Percentiles rank a stretch among this genome's conserved stretches.
Evolutionary conservation across 78 protist genomes (phyloP).

Genomic region (Dictyostelium capitatum): DNA sequence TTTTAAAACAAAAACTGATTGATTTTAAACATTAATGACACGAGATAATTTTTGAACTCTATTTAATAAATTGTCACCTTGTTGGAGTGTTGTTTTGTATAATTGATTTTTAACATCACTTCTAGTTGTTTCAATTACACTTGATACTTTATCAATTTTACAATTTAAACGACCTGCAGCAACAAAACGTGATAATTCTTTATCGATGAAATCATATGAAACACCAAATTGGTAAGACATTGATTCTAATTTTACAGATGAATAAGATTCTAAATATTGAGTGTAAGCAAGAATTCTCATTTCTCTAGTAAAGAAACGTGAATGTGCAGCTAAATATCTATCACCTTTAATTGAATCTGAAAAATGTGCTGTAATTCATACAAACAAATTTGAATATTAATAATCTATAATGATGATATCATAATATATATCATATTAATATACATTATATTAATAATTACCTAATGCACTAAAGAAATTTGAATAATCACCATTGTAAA

Average conservation of each 20-base stretch:
- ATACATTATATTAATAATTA: too few species aligned
- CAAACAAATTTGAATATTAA: neutral
- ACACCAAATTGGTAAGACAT: slow-evolving; percentile 96
- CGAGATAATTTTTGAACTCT: slow-evolving; percentile 96
- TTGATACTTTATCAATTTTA: slow-evolving; percentile 96
- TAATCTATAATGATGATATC: too few species aligned
- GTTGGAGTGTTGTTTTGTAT: slow-evolving; percentile 90
- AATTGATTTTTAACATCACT: slow-evolving; percentile 91
- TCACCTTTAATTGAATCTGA: slow-evolving; percentile 78
- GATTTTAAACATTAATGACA: slow-evolving; percentile 93
- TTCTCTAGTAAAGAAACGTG: slow-evolving; percentile 92
- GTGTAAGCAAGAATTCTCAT: slow-evolving; percentile 93
- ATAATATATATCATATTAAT: too few species aligned
- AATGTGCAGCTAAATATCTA: slow-evolving; percentile 87
- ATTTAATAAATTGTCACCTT: slow-evolving; percentile 96
- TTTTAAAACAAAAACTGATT: too few species aligned
- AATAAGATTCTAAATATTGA: slow-evolving; percentile 96
- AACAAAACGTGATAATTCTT: slow-evolving; percentile 93
- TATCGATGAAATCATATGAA: slow-evolving; percentile 88
- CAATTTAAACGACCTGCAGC: slow-evolving; percentile 92
- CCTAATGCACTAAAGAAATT: slow-evolving; percentile 89
- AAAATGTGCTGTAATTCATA: slow-evolving; percentile 71
- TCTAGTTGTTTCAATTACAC: slow-evolving; percentile 94
- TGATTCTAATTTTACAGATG: slow-evolving; percentile 90
- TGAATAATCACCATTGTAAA: slow-evolving; percentile 93